Evolutionary conservation across 2,329 filamentous ascomycete genomes (phyloP).

Genomic region (Emergomyces orientalis): DNA sequence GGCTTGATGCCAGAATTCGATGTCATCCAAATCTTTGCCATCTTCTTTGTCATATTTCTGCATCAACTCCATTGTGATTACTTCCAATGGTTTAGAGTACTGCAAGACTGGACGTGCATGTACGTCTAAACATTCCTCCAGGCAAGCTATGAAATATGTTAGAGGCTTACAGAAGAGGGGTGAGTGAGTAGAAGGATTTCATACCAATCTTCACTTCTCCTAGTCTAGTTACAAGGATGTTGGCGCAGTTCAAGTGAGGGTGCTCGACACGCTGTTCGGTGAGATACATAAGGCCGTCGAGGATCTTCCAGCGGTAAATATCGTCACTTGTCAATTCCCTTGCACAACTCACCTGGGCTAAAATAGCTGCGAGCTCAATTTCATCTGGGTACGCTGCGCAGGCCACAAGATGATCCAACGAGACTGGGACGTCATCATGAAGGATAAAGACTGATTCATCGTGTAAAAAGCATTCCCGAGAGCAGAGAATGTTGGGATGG

Average conservation of each 20-base stretch:
- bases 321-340: too few relatives aligned
- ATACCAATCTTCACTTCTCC: not conserved
- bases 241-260: too few relatives aligned
- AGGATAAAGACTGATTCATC: not conserved
- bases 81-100: conserved; percentile 20
- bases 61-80: conserved; percentile 27
- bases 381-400: conserved; percentile 16
- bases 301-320: not conserved
- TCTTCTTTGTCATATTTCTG: conserved; percentile 30
- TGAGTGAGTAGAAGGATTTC: not conserved
- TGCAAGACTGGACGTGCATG: conserved; percentile 5
- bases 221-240: too few relatives aligned
- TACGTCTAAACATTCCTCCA: conserved; percentile 15
- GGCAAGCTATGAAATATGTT: conserved; percentile 14
- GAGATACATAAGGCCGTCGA: too few relatives aligned
- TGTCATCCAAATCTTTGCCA: conserved; percentile 25
- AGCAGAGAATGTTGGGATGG: conserved; percentile 13
- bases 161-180: conserved; percentile 9
- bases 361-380: conserved; percentile 17
- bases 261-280: too few relatives aligned
- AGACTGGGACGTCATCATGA: too few relatives aligned
- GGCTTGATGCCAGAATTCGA: conserved; percentile 23
- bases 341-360: conserved; percentile 16
- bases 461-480: conserved; percentile 10
- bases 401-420: conserved; percentile 12